Base-by-base conservation (phyloP, 2,329 filamentous ascomycete genomes). In the Diaporthe destruens region DNA sequence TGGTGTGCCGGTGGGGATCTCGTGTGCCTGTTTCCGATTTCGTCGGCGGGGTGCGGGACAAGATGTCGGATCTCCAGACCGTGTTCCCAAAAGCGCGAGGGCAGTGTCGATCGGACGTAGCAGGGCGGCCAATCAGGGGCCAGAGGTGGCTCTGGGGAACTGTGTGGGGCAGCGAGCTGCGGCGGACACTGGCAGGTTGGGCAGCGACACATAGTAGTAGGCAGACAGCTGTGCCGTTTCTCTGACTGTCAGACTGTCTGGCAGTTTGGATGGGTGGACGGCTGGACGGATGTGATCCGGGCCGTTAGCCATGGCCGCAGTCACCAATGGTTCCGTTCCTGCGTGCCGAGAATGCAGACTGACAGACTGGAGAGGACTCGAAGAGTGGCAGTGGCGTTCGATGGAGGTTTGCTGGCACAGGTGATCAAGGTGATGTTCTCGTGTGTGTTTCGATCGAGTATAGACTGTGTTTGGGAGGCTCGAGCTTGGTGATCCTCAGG, bases 271-370 rank as follows among this genome's bases (percentile, higher is more conserved):
- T 29, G 29, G 39, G 16, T 42, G 54, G 14, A 25, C n/a, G 54
- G 39, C 16, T 23, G 16, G 67, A 36, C 67, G 67, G 67, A 70
- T 70, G 55, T 70, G 67, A 70, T 61, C 67, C 67, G 67, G 32
- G 6, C 67, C 67, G 18, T 42, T 12, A 29, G 14, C 36, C 32
- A 47, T 51, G n/a, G 20, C 44, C 25, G 67, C 67, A 23, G 42
- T 51, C 53, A 36, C 54, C 44, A 44, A 47, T 32, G 34, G 36
- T 44, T 42, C 29, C 29, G 29, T 29, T 29, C 23, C 14, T 36
- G 29, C 14, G 39, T 47, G 34, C 39, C 55, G 53, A 49, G 39
- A 18, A 18, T 47, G 9, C 47, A 23, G 55, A n/a, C 32, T 0
- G 20, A 32, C 47, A 23, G 55, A n/a, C 32, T 0, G 20, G n/a